These are phyloP conservation scores for Allodekkera sacchari DNA, from an alignment of 805 yeast species.

Conservation along the genomic window DNA sequence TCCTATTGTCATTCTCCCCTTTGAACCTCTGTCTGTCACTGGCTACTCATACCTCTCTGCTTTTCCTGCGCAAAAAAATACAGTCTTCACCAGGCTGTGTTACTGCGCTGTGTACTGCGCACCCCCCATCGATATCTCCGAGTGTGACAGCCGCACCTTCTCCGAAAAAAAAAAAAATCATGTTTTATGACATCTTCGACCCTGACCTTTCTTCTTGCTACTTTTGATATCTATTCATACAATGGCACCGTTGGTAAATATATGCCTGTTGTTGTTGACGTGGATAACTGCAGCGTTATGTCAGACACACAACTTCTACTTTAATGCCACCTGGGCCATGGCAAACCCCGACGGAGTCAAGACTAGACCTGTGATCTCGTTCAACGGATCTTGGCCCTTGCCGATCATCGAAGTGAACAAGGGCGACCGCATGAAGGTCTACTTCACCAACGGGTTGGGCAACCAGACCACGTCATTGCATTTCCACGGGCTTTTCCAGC, in stretches of 20 bases:
- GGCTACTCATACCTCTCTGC: too few relatives aligned
- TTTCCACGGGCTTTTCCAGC: constrained; percentile 73
- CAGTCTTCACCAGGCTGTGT: too few relatives aligned
- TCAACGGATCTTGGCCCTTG: constrained; percentile 66
- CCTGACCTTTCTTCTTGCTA: background rate
- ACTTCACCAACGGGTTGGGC: constrained; percentile 52
- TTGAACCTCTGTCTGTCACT: too few relatives aligned
- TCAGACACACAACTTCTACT: constrained; percentile 50
- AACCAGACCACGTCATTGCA: constrained; percentile 52
- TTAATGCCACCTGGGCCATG: constrained; percentile 47
- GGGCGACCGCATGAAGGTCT: constrained; percentile 54
- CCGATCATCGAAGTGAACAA: constrained; percentile 58
- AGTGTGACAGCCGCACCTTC: too few relatives aligned
- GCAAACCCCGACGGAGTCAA: constrained; percentile 62
- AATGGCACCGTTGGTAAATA: background rate
- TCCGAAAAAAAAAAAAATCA: background rate
- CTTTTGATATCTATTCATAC: too few relatives aligned
- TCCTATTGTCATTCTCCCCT: too few relatives aligned
- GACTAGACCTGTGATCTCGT: constrained; percentile 52
- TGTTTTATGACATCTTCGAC: background rate
- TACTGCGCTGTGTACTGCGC: too few relatives aligned
- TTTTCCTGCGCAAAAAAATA: too few relatives aligned
- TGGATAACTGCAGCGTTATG: background rate
- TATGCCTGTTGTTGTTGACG: background rate
- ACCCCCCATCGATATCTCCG: too few relatives aligned